Evolutionary conservation across 306 rosid species (phyloP), one percentile per base, ranked within the genome.

Genomic region (Hippophae rhamnoides): DNA sequence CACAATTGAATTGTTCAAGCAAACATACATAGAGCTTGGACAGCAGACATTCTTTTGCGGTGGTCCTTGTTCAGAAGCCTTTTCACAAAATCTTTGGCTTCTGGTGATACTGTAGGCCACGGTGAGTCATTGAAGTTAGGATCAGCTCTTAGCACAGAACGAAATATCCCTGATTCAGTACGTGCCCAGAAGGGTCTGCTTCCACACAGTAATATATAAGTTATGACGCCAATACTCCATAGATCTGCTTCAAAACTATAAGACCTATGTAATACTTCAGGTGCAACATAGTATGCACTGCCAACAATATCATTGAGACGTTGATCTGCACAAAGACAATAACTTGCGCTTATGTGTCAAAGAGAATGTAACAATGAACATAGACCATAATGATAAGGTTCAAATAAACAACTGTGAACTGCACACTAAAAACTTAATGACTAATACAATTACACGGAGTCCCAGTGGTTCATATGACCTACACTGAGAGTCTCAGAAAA

Each of bases 101-200:
- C 96, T 13, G 84, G 79, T 58, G 98, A 81, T 66, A 92, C 87
- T 41, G 85, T 63, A 50, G 98, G 96, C 98, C 98, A 92, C 63
- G 98, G 98, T 54, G 79, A 41, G 77, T 85, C 98, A 54, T 87
- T 84, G 55, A 87, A 87, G 81, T 92, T 92, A 60, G 98, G 98
- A 75, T 81, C 86, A 13, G 95, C 95, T 82, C 96, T 66, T 63
- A 92, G 77, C 59, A 92, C 98, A 8, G 96, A 87, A 14, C 98
- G 98, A 52, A 92, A 92, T 54, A 92, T 92, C 68, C 98, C 98
- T 12, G 98, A 92, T 75, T 92, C 98, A 43, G 98, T 83, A 43
- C 98, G 86, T 57, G 96, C 98, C 89, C 93, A 87, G 73, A 92
- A 92, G 42, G 98, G 98, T 76, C 98, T 76, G 69, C 98, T 82